A percentile compares a stretch with the other conserved stretches of the same genome.
These are phyloP conservation scores for Camellia sinensis DNA, from an alignment of 148 eudicot species.

Conservation along the genomic window DNA sequence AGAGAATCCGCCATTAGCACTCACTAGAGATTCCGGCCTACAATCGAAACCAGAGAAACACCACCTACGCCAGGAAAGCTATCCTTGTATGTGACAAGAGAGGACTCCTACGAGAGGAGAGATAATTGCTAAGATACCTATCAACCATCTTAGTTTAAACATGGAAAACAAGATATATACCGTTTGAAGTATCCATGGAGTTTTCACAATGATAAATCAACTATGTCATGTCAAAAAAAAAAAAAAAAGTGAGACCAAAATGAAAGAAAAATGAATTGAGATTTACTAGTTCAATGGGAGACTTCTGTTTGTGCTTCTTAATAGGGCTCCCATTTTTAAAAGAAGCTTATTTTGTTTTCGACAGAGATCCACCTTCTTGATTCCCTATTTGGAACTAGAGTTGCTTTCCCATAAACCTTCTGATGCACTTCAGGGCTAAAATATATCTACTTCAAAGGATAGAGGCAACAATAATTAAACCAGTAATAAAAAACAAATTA, in stretches of 20 bases:
- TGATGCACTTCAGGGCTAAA: constrained; percentile 35
- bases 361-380: constrained; percentile 70
- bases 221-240: background rate
- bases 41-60: no score
- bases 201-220: background rate
- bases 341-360: constrained; percentile 41
- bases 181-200: background rate
- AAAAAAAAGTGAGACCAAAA: background rate
- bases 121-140: no score
- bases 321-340: constrained; percentile 18
- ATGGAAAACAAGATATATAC: background rate
- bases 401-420: constrained; percentile 28
- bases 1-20: no score
- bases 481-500: background rate
- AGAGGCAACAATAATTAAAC: constrained; percentile 1
- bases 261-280: background rate
- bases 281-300: constrained; percentile 38
- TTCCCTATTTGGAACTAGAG: constrained; percentile 46
- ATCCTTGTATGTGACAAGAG: no score
- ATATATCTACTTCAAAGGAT: constrained; percentile 1
- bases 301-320: constrained; percentile 37
- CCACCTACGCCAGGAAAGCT: no score
- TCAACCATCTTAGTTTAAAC: constrained; percentile 9
- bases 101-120: no score
- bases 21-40: no score